Evolutionary conservation across 2,329 filamentous ascomycete species (phyloP).

Genomic region (Aureobasidium sp.): DNA sequence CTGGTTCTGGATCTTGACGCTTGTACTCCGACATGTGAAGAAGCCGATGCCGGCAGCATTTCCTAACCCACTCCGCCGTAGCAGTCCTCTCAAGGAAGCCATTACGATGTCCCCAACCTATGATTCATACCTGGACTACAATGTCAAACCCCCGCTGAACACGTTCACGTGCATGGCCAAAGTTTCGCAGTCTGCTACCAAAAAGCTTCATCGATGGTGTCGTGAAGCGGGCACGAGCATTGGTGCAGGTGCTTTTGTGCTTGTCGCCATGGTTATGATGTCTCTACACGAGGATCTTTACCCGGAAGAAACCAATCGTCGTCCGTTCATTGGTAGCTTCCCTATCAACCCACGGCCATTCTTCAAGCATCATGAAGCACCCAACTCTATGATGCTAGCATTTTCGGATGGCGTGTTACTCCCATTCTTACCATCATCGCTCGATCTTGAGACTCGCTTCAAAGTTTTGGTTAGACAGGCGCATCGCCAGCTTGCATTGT

Average conservation of each 20-base stretch:
- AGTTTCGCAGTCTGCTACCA: slow-evolving; percentile 28
- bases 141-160: slow-evolving; percentile 30
- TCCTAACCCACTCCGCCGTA: slow-evolving; percentile 33
- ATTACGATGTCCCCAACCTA: slow-evolving; percentile 26
- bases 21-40: slow-evolving; percentile 36
- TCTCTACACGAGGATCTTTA: slow-evolving; percentile 31
- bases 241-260: slow-evolving; percentile 39
- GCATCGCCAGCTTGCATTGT: slow-evolving; percentile 35
- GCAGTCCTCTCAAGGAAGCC: slow-evolving; percentile 10
- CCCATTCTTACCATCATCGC: slow-evolving; percentile 31
- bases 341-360: slow-evolving; percentile 40
- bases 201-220: slow-evolving; percentile 32
- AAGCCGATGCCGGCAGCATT: slow-evolving; percentile 34
- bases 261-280: slow-evolving; percentile 41
- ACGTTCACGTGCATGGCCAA: slow-evolving; percentile 26
- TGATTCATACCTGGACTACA: slow-evolving; percentile 32
- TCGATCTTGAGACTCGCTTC: slow-evolving; percentile 32
- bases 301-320: slow-evolving; percentile 24
- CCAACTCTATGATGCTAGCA: slow-evolving; percentile 40
- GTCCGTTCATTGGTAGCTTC: slow-evolving; percentile 38
- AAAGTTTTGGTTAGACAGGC: slow-evolving; percentile 32
- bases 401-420: slow-evolving; percentile 41
- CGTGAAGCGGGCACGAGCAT: slow-evolving; percentile 32
- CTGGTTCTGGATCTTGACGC: slow-evolving; percentile 41
- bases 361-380: slow-evolving; percentile 30